Evolutionary conservation across 108 stramenopile species (phyloP).

Genomic region (Cyclotella atomus): DNA sequence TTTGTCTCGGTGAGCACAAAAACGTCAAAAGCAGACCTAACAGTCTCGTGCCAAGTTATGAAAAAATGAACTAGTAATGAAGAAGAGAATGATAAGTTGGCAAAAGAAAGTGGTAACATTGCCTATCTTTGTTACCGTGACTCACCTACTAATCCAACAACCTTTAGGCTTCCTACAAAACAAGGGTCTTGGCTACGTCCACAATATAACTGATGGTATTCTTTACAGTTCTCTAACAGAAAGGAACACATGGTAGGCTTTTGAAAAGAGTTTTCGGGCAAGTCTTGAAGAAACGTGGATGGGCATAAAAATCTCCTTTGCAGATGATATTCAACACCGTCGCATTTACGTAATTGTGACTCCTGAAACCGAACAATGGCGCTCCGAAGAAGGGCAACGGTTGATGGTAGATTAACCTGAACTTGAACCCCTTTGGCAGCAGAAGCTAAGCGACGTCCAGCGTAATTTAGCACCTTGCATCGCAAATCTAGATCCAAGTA

Average conservation of each 20-base stretch:
- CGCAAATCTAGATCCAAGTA: constrained; percentile 15
- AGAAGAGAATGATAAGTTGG: background rate
- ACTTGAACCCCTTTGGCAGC: constrained; percentile 1
- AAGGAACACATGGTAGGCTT: constrained; percentile 25
- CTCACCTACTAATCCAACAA: constrained; percentile 32
- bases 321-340: constrained; percentile 24
- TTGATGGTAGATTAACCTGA: background rate
- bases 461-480: constrained; percentile 36
- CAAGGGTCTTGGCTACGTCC: constrained; percentile 17
- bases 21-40: constrained; percentile 37
- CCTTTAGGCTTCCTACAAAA: constrained; percentile 20
- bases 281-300: constrained; percentile 27
- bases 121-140: background rate
- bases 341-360: background rate
- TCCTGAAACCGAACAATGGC: constrained; percentile 14
- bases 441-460: constrained; percentile 25
- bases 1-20: constrained; percentile 41
- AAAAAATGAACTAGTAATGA: constrained; percentile 24
- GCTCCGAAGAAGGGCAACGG: constrained; percentile 27
- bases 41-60: constrained; percentile 46
- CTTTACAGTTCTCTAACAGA: constrained; percentile 15
- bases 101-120: background rate
- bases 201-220: constrained; percentile 27
- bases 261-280: constrained; percentile 19
- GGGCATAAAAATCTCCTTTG: constrained; percentile 45